Percentiles rank a stretch among this genome's conserved stretches.
These are phyloP conservation scores for Amanita pseudoporphyria DNA, from an alignment of 768 basidiomycete species.

Conservation along the genomic window DNA sequence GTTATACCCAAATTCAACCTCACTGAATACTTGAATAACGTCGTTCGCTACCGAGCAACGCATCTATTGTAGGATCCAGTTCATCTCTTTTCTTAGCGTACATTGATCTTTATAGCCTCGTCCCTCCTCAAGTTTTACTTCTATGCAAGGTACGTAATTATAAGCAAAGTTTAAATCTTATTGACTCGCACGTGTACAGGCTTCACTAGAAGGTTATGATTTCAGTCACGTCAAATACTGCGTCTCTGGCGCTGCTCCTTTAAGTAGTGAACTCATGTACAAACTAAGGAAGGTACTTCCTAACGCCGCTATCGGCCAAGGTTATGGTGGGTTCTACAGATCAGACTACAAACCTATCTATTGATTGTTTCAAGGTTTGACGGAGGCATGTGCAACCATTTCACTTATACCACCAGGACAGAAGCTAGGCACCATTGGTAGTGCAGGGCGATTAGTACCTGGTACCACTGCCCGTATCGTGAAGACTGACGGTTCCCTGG, in stretches of 20 bases:
- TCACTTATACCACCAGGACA: constrained; percentile 33
- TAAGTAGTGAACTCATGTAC: too few relatives aligned
- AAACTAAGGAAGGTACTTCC: too few relatives aligned
- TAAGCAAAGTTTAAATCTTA: too few relatives aligned
- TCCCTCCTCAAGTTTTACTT: constrained; percentile 57
- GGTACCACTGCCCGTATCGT: constrained; percentile 48
- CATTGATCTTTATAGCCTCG: constrained; percentile 31
- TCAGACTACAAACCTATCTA: constrained; percentile 45
- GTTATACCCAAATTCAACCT: too few relatives aligned
- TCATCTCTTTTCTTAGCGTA: background rate
- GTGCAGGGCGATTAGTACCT: constrained; percentile 48
- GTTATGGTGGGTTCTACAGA: constrained; percentile 35
- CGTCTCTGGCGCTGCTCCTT: constrained; percentile 54
- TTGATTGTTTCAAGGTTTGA: too few relatives aligned
- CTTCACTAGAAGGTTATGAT: constrained; percentile 26
- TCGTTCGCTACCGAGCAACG: constrained; percentile 43
- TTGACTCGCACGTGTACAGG: background rate
- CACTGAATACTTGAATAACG: too few relatives aligned
- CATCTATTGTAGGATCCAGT: constrained; percentile 39
- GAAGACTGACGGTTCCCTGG: too few relatives aligned
- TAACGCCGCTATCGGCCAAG: constrained; percentile 62
- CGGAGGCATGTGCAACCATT: constrained; percentile 44
- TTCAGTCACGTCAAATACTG: constrained; percentile 42
- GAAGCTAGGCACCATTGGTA: constrained; percentile 40
- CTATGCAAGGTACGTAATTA: too few relatives aligned